Base-by-base conservation (phyloP, 495 filamentous ascomycete genomes). In the Arthonia radiata region DNA sequence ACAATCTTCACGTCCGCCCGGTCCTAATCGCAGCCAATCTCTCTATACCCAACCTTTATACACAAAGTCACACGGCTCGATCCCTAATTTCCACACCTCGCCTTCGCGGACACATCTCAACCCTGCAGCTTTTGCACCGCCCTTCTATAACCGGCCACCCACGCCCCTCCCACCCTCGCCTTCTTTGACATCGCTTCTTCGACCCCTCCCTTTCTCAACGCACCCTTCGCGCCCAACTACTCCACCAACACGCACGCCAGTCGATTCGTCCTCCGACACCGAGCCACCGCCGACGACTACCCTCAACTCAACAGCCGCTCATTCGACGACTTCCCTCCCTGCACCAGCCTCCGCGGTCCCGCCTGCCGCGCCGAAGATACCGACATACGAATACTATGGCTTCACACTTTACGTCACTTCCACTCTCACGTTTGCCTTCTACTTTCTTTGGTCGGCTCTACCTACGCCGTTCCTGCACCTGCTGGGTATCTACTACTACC, bases 381-480 rank as follows among this genome's bases (percentile, higher is more conserved):
- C 86, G 5, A 97, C 86, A 0, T 94, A 97, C 47, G 86, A 97
- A 43, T 97, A 97, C 60, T 94, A 97, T 45, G 86, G 86, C 35
- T 94, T 97, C 50, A 82, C 86, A 27, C 60, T 97, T 15, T 94
- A 97, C 46, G 59, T 97, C 15, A 71, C 76, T 38, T 76, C 69
- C 18, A 71, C 63, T 9, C 51, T 81, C 19, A 66, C 61, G 1
- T 94, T 93, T 43, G 58, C 82, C 15, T 71, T 92, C 27, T 94
- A 94, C 44, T 56, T 94, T 6, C 61, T 94, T 2, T 97, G 89
- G 86, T 72, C 76, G 8, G 94, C 80, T 44, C 69, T 92, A 2
- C 86, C 86, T 0, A 78, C 75, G 12, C 76, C 80, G 0, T 79
- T 94, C 45, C 59, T 97, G 14, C 78, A 91, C 44, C 77, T 81